These are phyloP conservation scores for Kockovaella imperatae DNA, from an alignment of 768 basidiomycete genomes.

Conservation along the genomic window DNA sequence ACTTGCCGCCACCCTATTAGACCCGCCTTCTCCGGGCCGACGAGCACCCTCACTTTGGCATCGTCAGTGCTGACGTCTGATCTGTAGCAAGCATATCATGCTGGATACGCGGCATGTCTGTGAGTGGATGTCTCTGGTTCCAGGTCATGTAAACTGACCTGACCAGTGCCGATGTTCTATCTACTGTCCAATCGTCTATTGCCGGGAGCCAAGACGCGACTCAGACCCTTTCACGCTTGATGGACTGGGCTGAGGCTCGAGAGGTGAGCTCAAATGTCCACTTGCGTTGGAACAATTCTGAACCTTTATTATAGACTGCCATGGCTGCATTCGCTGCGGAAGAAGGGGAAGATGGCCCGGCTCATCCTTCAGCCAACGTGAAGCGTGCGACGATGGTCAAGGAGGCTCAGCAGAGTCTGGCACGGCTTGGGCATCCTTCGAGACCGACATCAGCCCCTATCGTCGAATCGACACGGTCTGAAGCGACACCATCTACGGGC, in stretches of 20 bases:
- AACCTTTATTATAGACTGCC: constrained; percentile 15
- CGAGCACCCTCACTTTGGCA: background rate
- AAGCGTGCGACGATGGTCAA: background rate
- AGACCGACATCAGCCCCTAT: background rate
- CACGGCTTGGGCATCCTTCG: background rate
- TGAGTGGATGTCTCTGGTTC: constrained; percentile 9
- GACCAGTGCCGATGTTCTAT: constrained; percentile 30
- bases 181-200: constrained; percentile 31
- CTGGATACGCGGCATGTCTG: constrained; percentile 31
- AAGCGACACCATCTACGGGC: background rate
- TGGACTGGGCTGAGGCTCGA: constrained; percentile 41
- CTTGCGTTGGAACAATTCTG: background rate
- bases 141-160: background rate
- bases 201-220: constrained; percentile 27
- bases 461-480: background rate
- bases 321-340: constrained; percentile 39
- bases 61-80: constrained; percentile 3
- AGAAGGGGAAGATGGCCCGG: constrained; percentile 16
- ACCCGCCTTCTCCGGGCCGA: background rate
- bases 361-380: background rate
- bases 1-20: background rate
- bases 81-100: constrained; percentile 35
- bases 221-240: constrained; percentile 26
- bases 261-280: constrained; percentile 22
- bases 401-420: background rate